Evolutionary conservation across 371 early-diverging fungal species (phyloP).

Genomic region (Coemansia sp.): DNA sequence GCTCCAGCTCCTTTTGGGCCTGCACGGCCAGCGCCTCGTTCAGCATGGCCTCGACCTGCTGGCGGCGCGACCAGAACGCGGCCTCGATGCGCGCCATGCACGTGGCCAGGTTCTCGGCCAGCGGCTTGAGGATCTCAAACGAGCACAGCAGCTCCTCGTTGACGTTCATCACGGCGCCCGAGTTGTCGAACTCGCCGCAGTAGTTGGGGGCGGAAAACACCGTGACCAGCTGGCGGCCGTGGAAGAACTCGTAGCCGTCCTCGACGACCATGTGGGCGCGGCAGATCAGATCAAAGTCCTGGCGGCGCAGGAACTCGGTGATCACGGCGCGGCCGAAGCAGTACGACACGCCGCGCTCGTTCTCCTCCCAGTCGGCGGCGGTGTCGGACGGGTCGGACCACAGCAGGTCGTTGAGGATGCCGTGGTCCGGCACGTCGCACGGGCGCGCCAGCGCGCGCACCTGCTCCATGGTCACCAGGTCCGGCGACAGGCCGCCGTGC

Average conservation of each 20-base stretch:
- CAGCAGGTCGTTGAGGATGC: conserved; percentile 87
- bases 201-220: conserved; percentile 96
- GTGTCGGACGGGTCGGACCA: conserved; percentile 95
- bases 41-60: conserved; percentile 44
- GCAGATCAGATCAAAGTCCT: conserved; percentile 89
- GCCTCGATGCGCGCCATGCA: conserved; percentile 48
- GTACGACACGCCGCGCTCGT: conserved; percentile 90
- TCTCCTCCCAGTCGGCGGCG: conserved; percentile 81
- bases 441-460: conserved; percentile 89
- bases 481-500: conserved; percentile 97
- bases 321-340: conserved; percentile 89
- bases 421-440: conserved; percentile 94
- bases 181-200: conserved; percentile 95
- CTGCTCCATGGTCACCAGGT: conserved; percentile 82
- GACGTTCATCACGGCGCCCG: conserved; percentile 98
- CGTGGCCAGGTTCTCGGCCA: conserved; percentile 39
- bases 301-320: conserved; percentile 84
- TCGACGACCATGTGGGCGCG: conserved; percentile 97
- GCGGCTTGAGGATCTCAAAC: conserved; percentile 51
- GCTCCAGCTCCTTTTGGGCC: conserved; percentile 30
- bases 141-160: conserved; percentile 89
- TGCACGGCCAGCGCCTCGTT: conserved; percentile 39
- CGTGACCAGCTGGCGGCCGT: conserved; percentile 90
- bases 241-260: conserved; percentile 96
- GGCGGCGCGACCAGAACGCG: conserved; percentile 40